These are phyloP conservation scores for Myriosclerotinia curreyana DNA, from an alignment of 2,329 filamentous ascomycete genomes.

Conservation along the genomic window DNA sequence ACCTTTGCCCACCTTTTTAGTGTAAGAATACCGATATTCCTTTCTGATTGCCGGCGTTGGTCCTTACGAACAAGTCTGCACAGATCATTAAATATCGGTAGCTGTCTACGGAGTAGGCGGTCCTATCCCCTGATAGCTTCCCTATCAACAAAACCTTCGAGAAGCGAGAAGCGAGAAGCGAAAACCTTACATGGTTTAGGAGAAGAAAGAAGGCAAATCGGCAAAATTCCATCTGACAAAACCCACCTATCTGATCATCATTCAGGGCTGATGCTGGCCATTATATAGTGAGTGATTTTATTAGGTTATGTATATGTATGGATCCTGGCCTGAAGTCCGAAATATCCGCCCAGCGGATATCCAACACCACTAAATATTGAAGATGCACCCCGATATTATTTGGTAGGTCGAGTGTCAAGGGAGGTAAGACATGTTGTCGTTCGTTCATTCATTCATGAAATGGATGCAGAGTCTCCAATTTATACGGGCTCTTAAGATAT, in stretches of 20 bases:
- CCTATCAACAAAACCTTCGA: conserved; percentile 3
- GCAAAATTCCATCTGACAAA: background rate
- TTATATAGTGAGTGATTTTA: background rate
- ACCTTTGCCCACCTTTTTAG: too few relatives aligned
- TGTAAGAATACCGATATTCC: too few relatives aligned
- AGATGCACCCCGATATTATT: background rate
- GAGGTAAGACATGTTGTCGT: background rate
- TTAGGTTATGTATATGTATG: background rate
- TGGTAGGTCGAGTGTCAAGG: background rate
- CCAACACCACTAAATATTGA: background rate
- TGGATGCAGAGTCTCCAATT: background rate
- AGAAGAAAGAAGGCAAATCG: background rate
- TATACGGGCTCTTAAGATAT: background rate
- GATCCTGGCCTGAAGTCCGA: background rate
- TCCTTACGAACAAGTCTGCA: too few relatives aligned
- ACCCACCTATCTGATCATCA: background rate
- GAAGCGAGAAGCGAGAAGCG: too few relatives aligned
- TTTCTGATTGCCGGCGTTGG: too few relatives aligned
- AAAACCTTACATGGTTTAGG: background rate
- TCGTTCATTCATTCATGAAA: conserved; percentile 9
- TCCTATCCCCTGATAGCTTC: too few relatives aligned
- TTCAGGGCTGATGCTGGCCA: conserved; percentile 6
- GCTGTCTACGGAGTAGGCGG: too few relatives aligned
- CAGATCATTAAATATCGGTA: too few relatives aligned
- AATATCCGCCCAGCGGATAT: background rate